Evolutionary conservation across 345 rosid species (phyloP), one percentile per base, ranked within the genome.

Genomic region (Gossypium turneri): DNA sequence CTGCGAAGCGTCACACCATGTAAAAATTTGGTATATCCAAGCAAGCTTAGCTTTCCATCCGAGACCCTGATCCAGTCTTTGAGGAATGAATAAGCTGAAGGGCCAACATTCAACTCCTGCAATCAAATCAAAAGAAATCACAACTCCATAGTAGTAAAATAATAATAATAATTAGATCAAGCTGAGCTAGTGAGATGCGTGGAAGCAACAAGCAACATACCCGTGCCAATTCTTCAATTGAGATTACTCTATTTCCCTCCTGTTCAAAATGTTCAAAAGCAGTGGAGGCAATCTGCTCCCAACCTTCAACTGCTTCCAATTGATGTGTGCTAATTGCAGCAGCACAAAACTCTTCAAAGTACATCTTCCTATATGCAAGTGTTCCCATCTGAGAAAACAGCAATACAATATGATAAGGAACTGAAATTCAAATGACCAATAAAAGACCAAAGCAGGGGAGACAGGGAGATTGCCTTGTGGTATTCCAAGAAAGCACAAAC

Each of bases 341-440:
- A n/a, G 94, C 97, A 63, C 97, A 92, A 70, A 92, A 92, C 76
- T 92, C 97, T 29, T 92, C 94, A 53, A 92, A 92, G 71, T 84
- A 83, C 94, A 92, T 88, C 84, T 86, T 87, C 79, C 91, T 85
- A 77, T 87, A 85, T 8, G 88, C 80, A 67, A 92, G 87, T n/a
- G 94, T 82, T 47, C 88, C 90, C 91, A 92, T 84, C 97, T 91
- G 86, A 27, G 51, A 48, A 25, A 22, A 72, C 20, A 67, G 43
- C 13, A 58, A 75, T 17, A 43, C 71, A 56, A 19, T 4, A 34
- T 24, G 16, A 48, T 67, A 56, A 59, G 67, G 15, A 73, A 45
- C 19, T 12, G 61, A n/a, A 38, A 70, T 70, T 70, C 50, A 53
- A 56, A 29, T 53, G 29, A 38, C 11, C 10, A 70, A 34, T 63